Conservation (phyloP, 805 yeast genomes). For the Suhomyces sp. region DNA sequence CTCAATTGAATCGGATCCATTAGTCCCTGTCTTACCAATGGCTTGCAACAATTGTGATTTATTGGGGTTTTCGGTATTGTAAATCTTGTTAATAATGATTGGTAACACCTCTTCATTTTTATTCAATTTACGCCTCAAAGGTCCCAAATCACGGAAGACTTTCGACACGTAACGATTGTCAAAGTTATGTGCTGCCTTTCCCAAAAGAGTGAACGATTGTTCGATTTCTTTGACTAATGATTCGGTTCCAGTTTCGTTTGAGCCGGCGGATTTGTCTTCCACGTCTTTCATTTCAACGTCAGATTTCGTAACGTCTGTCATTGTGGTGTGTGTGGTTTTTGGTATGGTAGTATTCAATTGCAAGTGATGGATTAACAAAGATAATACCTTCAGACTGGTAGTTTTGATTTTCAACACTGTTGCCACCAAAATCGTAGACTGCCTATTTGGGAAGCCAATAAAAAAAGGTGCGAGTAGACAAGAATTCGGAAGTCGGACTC, state of each 20-base stretch:
- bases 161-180: constrained; percentile 88
- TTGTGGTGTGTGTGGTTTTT: no score
- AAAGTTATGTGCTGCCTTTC: constrained; percentile 64
- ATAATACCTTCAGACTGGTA: no score
- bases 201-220: constrained; percentile 46
- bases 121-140: constrained; percentile 64
- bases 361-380: no score
- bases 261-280: constrained; percentile 7
- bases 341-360: not conserved
- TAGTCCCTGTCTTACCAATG: constrained; percentile 24
- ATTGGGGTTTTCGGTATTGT: constrained; percentile 49
- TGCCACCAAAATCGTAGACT: no score
- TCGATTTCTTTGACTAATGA: constrained; percentile 36
- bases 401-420: constrained; percentile 4
- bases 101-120: constrained; percentile 48
- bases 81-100: constrained; percentile 52
- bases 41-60: constrained; percentile 39
- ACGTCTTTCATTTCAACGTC: constrained; percentile 24
- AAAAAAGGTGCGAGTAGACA: no score
- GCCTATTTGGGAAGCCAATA: no score
- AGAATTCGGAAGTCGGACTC: no score
- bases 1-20: constrained; percentile 5
- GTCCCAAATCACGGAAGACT: constrained; percentile 79
- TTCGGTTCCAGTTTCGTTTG: constrained; percentile 10
- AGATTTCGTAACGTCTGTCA: constrained; percentile 4